Evolutionary conservation across 768 basidiomycete genomes (phyloP), one percentile per base, ranked within the genome.

Genomic region (Cystobasidium tubakii): DNA sequence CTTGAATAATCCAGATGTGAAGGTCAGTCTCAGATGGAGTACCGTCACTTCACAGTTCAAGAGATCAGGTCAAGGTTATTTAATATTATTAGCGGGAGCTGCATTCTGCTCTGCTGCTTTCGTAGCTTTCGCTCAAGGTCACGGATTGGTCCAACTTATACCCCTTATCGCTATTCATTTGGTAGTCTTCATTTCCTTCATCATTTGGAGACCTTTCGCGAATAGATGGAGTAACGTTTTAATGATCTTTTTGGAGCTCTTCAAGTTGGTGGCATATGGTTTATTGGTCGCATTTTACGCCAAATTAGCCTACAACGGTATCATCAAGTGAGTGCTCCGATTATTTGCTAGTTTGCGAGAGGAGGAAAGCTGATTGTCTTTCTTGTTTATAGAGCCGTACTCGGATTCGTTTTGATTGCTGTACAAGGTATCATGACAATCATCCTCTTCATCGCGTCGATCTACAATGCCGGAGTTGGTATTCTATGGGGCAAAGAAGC

Each of bases 391-490:
- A 73, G 67, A 19, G 66, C 74, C 42, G 74, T 72, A 4, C 66
- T 75, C n/a, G 74, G 74, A 2, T 62, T 75, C 54, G 74, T 75
- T 23, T 7, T 71, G 27, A 55, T 71, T 27, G 69, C 69, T 53
- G 55, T 71, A 7, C 69, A 71, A 60, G 55, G 69, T 36, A 62
- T 71, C 54, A 71, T 71, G 69, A 42, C 36, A 9, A 10, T 71
- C 25, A 34, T 71, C 55, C 55, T 71, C 6, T 71, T 71, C 54
- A 33, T 55, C 19, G 69, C 60, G 21, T 54, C 69, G 17, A n/a
- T 71, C 3, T 71, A 71, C 34, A 71, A 71, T 54, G 46, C 54
- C 2, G 25, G 25, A 13, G 55, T 55, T 36, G 69, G 69, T 9
- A 13, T 71, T 10, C 4, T 71, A 15, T 71, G 69, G 69, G 53